Conservation (phyloP, 371 early-diverging fungal genomes). For the Saksenaea vasiformis region DNA sequence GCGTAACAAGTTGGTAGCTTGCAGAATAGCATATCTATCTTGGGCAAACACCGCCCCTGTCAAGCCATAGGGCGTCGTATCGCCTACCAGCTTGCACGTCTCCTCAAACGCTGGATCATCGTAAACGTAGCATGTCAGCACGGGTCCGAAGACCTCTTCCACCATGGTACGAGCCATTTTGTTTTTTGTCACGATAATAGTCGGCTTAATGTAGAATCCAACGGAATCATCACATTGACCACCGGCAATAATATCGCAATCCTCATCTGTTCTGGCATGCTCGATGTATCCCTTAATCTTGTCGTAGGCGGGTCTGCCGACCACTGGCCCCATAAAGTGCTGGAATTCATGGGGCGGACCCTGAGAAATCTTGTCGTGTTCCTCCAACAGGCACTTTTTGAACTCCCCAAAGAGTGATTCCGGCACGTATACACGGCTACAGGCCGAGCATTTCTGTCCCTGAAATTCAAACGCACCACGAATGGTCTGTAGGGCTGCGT, state of each 20-base stretch:
- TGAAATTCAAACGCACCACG: slow-evolving; percentile 96
- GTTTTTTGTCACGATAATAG: slow-evolving; percentile 87
- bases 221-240: slow-evolving; percentile 80
- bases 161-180: slow-evolving; percentile 84
- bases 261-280: slow-evolving; percentile 60
- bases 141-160: slow-evolving; percentile 98
- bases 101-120: slow-evolving; percentile 78
- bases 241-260: slow-evolving; percentile 81
- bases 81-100: slow-evolving; percentile 75
- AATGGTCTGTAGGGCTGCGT: slow-evolving; percentile 77
- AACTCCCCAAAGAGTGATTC: slow-evolving; percentile 80
- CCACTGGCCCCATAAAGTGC: slow-evolving; percentile 81
- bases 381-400: slow-evolving; percentile 63
- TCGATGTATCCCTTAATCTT: slow-evolving; percentile 91
- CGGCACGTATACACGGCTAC: slow-evolving; percentile 90
- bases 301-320: slow-evolving; percentile 90
- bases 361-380: slow-evolving; percentile 77
- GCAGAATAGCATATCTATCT: slow-evolving; percentile 79
- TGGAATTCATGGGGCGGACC: slow-evolving; percentile 86
- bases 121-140: slow-evolving; percentile 92
- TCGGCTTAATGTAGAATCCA: slow-evolving; percentile 94
- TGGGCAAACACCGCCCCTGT: slow-evolving; percentile 90
- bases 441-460: slow-evolving; percentile 97
- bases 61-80: slow-evolving; percentile 86
- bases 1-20: slow-evolving; percentile 77